A percentile compares a stretch with the other conserved stretches of the same genome.
Evolutionary conservation across 352 stramenopile species (phyloP).

Genomic region (Peronospora farinosa): DNA sequence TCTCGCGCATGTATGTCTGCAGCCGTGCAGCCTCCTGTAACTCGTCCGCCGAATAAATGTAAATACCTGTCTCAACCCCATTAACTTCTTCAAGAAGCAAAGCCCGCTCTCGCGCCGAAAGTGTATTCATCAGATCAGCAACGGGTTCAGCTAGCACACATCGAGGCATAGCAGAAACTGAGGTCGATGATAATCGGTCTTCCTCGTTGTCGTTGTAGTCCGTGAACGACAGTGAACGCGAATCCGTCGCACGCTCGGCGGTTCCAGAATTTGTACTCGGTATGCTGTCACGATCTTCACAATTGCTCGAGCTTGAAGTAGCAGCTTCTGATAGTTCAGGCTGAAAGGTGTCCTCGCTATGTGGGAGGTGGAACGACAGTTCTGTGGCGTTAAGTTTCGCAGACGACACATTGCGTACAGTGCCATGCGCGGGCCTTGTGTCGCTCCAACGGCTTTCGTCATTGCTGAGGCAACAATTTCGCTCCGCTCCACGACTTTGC

Average conservation of each 20-base stretch:
- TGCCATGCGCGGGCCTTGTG: slow-evolving; percentile 19
- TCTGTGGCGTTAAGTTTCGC: slow-evolving; percentile 21
- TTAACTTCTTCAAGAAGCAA: slow-evolving; percentile 62
- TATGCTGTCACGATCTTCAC: slow-evolving; percentile 20
- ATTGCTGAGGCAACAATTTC: slow-evolving; percentile 15
- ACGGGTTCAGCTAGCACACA: slow-evolving; percentile 36
- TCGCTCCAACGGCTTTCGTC: slow-evolving; percentile 10
- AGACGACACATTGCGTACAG: slow-evolving; percentile 17
- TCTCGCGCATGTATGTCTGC: slow-evolving; percentile 47
- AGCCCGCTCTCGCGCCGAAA: slow-evolving; percentile 56
- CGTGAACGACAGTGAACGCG: slow-evolving; percentile 26
- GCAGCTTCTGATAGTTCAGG: slow-evolving; percentile 9
- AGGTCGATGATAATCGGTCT: slow-evolving; percentile 22
- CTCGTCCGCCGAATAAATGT: slow-evolving; percentile 79
- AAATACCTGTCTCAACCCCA: slow-evolving; percentile 49
- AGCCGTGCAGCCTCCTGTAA: slow-evolving; percentile 48
- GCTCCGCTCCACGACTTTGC: slow-evolving; percentile 8
- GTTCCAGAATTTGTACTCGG: slow-evolving; percentile 12
- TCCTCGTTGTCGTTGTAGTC: slow-evolving; percentile 25
- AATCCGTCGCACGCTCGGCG: slow-evolving; percentile 13
- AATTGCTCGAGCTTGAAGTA: slow-evolving; percentile 1
- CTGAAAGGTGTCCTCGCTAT: slow-evolving; percentile 11
- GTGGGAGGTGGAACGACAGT: slow-evolving; percentile 23
- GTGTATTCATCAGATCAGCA: slow-evolving; percentile 29
- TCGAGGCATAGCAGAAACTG: slow-evolving; percentile 21